A percentile compares a stretch with the other conserved stretches of the same genome.
Conservation (phyloP, 208 protist species). For the Acanthamoeba triangularis region DNA sequence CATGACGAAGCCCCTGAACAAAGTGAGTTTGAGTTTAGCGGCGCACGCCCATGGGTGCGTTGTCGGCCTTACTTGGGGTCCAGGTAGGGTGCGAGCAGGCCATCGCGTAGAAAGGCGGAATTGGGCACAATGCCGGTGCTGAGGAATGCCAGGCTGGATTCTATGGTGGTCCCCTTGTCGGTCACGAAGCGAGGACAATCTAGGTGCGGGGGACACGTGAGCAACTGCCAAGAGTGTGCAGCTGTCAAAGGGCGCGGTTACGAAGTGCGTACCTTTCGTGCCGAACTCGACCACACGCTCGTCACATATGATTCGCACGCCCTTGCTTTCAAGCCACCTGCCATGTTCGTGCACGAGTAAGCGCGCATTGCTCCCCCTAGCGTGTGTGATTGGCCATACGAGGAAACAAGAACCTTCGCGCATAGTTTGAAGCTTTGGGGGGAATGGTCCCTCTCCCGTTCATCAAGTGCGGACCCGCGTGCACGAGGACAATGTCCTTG, state of each 20-base stretch:
- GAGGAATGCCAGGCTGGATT: constrained; percentile 76
- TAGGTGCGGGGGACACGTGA: background rate
- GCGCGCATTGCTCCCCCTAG: background rate
- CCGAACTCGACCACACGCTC: constrained; percentile 78
- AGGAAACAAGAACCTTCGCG: background rate
- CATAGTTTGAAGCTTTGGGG: background rate
- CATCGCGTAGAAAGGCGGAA: constrained; percentile 64
- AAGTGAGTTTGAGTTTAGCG: background rate
- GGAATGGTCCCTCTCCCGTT: constrained; percentile 14
- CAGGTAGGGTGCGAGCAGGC: background rate
- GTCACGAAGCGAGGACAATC: constrained; percentile 71
- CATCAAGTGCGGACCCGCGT: constrained; percentile 81
- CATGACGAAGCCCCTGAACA: constrained; percentile 60
- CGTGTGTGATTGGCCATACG: background rate
- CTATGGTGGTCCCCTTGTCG: constrained; percentile 79
- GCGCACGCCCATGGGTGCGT: background rate
- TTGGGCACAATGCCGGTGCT: constrained; percentile 83
- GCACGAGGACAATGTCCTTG: constrained; percentile 81
- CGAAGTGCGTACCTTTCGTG: constrained; percentile 10
- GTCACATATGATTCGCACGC: constrained; percentile 76
- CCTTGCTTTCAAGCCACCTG: constrained; percentile 41
- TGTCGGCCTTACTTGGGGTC: background rate
- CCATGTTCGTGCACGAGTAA: background rate
- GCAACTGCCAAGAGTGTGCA: background rate
- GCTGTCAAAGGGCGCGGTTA: background rate